These are phyloP conservation scores for Tephrocybe rancida DNA, from an alignment of 768 basidiomycete species.

Conservation along the genomic window DNA sequence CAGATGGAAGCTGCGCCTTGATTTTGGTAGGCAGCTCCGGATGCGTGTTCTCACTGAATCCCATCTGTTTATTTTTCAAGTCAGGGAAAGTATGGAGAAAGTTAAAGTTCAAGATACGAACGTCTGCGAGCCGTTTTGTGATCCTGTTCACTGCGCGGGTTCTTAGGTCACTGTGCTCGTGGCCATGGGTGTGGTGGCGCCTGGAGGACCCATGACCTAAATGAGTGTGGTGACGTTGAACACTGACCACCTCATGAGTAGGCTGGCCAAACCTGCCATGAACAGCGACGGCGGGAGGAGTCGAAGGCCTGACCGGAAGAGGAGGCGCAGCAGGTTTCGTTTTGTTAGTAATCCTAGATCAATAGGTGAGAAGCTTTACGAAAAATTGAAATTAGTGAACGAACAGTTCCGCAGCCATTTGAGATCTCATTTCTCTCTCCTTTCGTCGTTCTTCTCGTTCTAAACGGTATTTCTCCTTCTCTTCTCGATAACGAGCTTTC, in stretches of 20 bases:
- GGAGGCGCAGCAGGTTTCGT: background rate
- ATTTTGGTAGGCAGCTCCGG: conserved; percentile 55
- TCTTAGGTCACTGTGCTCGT: conserved; percentile 28
- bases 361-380: background rate
- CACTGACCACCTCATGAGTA: conserved; percentile 62
- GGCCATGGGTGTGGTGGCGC: conserved; percentile 16
- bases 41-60: conserved; percentile 63
- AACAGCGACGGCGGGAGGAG: conserved; percentile 47
- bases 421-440: conserved; percentile 30
- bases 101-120: conserved; percentile 33
- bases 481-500: conserved; percentile 64
- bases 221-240: conserved; percentile 48
- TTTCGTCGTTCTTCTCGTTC: conserved; percentile 54
- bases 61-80: conserved; percentile 54
- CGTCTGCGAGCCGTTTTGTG: conserved; percentile 62
- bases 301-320: conserved; percentile 2
- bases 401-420: conserved; percentile 15
- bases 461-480: conserved; percentile 70
- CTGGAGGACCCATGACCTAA: conserved; percentile 35
- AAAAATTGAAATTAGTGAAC: background rate
- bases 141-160: conserved; percentile 52
- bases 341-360: background rate
- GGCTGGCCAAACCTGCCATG: conserved; percentile 63
- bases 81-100: conserved; percentile 9
- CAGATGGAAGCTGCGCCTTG: conserved; percentile 47